A percentile compares a stretch with the other conserved stretches of the same genome.
Conservation (phyloP, 208 protist species). For the Leishmania tropica region DNA sequence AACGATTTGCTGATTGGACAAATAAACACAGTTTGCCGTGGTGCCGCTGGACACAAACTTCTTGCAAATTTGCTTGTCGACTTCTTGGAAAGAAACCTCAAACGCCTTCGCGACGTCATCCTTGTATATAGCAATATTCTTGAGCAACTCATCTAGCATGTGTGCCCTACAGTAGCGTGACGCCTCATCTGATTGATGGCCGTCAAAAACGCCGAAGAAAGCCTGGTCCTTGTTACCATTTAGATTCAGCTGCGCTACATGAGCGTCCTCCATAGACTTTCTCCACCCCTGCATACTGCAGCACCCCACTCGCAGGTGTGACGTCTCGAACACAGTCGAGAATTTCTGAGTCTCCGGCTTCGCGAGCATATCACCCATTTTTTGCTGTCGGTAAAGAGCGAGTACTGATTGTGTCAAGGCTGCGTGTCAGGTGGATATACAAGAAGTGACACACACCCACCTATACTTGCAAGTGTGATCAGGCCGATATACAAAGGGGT, state of each 20-base stretch:
- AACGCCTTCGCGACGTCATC: conserved; percentile 48
- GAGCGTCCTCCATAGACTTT: conserved; percentile 92
- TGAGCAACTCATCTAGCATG: conserved; percentile 75
- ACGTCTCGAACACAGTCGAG: conserved; percentile 88
- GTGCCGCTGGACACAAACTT: conserved; percentile 79
- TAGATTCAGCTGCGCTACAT: conserved; percentile 85
- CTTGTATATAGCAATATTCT: conserved; percentile 33
- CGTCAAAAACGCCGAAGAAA: conserved; percentile 93
- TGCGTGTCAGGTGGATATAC: conserved; percentile 12
- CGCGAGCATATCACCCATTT: conserved; percentile 86
- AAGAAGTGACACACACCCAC: conserved; percentile 10
- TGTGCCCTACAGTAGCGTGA: conserved; percentile 77
- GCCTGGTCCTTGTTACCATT: conserved; percentile 67
- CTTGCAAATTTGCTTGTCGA: conserved; percentile 73
- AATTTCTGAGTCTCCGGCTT: conserved; percentile 93
- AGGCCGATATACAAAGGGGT: background rate
- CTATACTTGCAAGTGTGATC: background rate
- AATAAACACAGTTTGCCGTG: conserved; percentile 80
- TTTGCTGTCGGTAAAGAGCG: conserved; percentile 6
- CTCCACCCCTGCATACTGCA: conserved; percentile 94
- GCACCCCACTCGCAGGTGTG: conserved; percentile 78
- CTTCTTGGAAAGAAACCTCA: conserved; percentile 63
- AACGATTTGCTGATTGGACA: conserved; percentile 65
- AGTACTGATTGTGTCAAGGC: conserved; percentile 19
- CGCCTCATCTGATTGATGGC: conserved; percentile 84